A percentile compares a stretch with the other conserved stretches of the same genome.
Evolutionary conservation across 1,139 yeast species (phyloP).

Genomic region (Pneumocystis sp.): DNA sequence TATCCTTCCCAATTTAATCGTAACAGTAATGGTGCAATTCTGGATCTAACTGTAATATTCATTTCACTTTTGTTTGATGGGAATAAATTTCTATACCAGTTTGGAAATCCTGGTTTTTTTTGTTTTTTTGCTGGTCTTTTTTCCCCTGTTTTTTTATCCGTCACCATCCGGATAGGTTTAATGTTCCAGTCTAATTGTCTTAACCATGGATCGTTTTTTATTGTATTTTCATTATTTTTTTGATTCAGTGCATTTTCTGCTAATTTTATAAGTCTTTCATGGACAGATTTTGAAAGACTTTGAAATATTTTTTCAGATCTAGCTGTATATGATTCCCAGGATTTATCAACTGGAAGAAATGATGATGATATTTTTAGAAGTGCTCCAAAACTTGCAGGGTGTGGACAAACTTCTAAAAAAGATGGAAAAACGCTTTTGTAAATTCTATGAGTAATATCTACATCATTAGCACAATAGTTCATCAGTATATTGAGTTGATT

Average conservation of each 20-base stretch:
- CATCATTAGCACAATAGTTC: constrained; percentile 78
- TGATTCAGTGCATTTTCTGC: constrained; percentile 45
- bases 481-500: constrained; percentile 47
- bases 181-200: constrained; percentile 78
- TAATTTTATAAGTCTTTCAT: constrained; percentile 40
- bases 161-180: constrained; percentile 45
- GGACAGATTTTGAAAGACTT: constrained; percentile 42
- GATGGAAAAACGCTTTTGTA: constrained; percentile 54
- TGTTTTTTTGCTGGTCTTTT: constrained; percentile 41
- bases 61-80: constrained; percentile 34
- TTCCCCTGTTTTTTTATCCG: constrained; percentile 52
- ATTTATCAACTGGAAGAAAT: constrained; percentile 59
- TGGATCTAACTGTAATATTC: constrained; percentile 52
- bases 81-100: constrained; percentile 75
- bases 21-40: constrained; percentile 63
- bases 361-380: constrained; percentile 60
- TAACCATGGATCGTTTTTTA: constrained; percentile 64
- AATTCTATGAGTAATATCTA: constrained; percentile 56
- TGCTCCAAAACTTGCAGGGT: constrained; percentile 91
- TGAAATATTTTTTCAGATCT: constrained; percentile 56
- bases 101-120: constrained; percentile 79
- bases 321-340: constrained; percentile 60
- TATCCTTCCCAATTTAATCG: constrained; percentile 73
- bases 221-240: constrained; percentile 24
- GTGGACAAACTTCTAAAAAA: constrained; percentile 60